Percentiles rank a stretch among this genome's conserved stretches.
phyloP scores from a whole-genome alignment of 139 green algal genomes.

The Micractinium sp. region DNA sequence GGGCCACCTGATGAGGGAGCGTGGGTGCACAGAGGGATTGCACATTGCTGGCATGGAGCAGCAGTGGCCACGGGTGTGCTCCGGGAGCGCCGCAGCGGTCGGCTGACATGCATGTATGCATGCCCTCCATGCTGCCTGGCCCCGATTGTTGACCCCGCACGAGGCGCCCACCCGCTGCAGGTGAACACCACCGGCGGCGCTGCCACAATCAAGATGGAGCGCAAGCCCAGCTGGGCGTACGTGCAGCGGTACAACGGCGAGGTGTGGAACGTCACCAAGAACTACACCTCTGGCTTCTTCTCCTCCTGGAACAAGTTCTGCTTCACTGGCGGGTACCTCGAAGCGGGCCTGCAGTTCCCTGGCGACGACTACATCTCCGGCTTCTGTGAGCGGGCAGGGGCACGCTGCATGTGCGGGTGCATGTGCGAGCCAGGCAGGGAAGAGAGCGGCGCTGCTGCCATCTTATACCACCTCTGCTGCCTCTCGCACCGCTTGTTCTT shows the following conservation, averaged over 20 bases:
- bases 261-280: conserved; percentile 14
- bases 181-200: conserved; percentile 15
- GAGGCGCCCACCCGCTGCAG: neutral
- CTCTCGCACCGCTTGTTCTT: too few species aligned
- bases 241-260: conserved; percentile 19
- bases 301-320: conserved; percentile 62
- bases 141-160: too few species aligned
- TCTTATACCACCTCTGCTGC: too few species aligned
- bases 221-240: neutral
- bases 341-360: conserved; percentile 2
- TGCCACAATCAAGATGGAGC: conserved; percentile 44
- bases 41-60: neutral
- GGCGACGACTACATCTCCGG: conserved; percentile 12
- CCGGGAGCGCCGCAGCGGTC: too few species aligned
- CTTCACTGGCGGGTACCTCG: conserved; percentile 5
- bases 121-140: neutral
- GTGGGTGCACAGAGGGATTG: neutral
- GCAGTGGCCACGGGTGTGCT: too few species aligned
- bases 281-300: conserved; percentile 56
- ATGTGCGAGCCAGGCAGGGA: neutral
- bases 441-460: neutral
- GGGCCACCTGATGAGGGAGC: neutral
- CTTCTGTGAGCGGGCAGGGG: neutral
- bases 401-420: neutral
- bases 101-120: too few species aligned